Percentiles rank a stretch among this genome's conserved stretches.
phyloP scores from a whole-genome alignment of 2,329 filamentous ascomycete species.

The Blastomyces emzantsi region DNA sequence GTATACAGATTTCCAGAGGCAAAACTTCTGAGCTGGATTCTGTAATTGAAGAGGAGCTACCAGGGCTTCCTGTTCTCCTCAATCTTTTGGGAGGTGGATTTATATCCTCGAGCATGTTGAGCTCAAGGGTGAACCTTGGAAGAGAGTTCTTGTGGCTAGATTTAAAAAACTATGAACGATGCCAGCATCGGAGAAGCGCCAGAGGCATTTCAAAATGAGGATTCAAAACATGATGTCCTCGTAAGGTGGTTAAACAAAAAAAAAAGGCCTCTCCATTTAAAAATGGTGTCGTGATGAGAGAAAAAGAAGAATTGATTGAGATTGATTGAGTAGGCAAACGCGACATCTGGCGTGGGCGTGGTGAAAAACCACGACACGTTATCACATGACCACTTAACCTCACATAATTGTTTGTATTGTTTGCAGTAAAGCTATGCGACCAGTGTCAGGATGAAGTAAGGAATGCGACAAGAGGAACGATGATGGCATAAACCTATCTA shows the following conservation, averaged over 20 bases:
- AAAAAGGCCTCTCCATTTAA: neutral
- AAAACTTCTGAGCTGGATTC: conserved; percentile 29
- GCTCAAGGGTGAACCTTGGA: neutral
- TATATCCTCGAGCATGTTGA: conserved; percentile 6
- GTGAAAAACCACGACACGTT: neutral
- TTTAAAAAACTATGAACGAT: neutral
- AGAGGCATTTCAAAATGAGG: neutral
- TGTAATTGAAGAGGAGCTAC: neutral
- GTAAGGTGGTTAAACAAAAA: neutral
- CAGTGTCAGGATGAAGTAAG: neutral
- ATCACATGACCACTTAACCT: conserved; percentile 11
- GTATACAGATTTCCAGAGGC: neutral
- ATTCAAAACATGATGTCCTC: neutral
- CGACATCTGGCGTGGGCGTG: neutral
- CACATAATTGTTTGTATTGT: conserved; percentile 15
- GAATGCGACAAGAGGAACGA: neutral
- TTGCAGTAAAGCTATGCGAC: conserved; percentile 12
- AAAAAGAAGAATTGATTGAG: neutral
- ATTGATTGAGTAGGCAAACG: neutral
- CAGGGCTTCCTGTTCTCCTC: conserved; percentile 20
- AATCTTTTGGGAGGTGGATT: conserved; percentile 22
- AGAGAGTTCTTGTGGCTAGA: neutral
- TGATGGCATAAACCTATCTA: neutral
- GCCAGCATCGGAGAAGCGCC: neutral
- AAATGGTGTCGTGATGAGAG: neutral